A percentile compares a stretch with the other conserved stretches of the same genome.
Evolutionary conservation across 257 asterid species (phyloP).

Genomic region (Galeopsis tetrahit): DNA sequence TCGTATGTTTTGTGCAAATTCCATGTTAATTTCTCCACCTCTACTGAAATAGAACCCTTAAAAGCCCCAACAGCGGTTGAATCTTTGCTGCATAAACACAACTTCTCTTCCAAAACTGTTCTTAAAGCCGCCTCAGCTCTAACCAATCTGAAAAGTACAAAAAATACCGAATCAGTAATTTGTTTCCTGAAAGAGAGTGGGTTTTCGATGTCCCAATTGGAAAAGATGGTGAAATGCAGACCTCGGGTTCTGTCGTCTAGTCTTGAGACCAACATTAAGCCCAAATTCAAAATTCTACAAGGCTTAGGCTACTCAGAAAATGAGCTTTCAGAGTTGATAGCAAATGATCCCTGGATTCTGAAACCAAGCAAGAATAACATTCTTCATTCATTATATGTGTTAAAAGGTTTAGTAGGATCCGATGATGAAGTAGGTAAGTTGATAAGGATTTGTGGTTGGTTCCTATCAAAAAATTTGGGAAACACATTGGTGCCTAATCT

Average conservation of each 20-base stretch:
- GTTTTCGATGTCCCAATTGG: conserved; percentile 6
- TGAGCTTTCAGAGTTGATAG: conserved; percentile 28
- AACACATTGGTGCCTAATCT: conserved; percentile 39
- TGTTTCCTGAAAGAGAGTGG: conserved; percentile 22
- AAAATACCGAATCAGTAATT: conserved; percentile 27
- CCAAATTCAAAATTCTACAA: conserved; percentile 33
- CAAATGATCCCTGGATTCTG: conserved; percentile 35
- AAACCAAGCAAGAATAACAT: conserved; percentile 19
- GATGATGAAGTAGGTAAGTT: conserved; percentile 34
- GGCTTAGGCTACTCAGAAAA: conserved; percentile 36
- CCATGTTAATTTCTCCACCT: not conserved
- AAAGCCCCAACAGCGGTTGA: not conserved
- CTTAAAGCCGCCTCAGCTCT: conserved; percentile 3
- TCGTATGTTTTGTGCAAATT: conserved; percentile 6
- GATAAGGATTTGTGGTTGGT: conserved; percentile 23
- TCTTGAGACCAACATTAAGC: conserved; percentile 27
- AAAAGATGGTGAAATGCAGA: not conserved
- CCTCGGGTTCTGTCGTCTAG: not conserved
- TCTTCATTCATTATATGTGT: conserved; percentile 24
- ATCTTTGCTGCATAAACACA: conserved; percentile 18
- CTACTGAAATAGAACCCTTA: not conserved
- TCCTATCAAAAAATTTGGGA: conserved; percentile 27
- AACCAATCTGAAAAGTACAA: conserved; percentile 18
- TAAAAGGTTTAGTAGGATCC: conserved; percentile 32
- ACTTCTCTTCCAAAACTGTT: conserved; percentile 33